A percentile compares a stretch with the other conserved stretches of the same genome.
Conservation (phyloP, 2,329 filamentous ascomycete genomes). For the Fusarium tjaetaba region DNA sequence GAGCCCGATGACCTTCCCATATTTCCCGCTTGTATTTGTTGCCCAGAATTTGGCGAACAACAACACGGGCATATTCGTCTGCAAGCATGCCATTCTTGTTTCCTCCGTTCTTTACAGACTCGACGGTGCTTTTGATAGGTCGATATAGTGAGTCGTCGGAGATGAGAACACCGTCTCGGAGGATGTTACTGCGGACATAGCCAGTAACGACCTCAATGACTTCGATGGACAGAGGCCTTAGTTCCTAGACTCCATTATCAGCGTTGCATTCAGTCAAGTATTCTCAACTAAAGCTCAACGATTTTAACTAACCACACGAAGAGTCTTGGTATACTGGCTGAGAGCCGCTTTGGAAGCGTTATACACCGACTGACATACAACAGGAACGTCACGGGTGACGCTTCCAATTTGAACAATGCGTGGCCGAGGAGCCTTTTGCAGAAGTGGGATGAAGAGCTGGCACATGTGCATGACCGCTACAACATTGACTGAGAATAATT, state of each 20-base stretch:
- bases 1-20: neutral
- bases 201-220: neutral
- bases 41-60: neutral
- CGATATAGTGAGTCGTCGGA: neutral
- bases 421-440: neutral
- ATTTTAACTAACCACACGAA: neutral
- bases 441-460: neutral
- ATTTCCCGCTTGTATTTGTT: neutral
- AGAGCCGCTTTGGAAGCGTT: neutral
- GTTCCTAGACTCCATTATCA: neutral
- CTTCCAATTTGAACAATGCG: neutral
- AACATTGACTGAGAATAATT: neutral
- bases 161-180: neutral
- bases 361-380: neutral
- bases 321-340: neutral
- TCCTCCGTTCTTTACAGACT: neutral
- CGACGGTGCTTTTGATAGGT: neutral
- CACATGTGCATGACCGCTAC: neutral
- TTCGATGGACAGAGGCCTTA: fast-evolving
- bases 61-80: neutral
- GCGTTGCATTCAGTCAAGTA: neutral
- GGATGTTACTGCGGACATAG: neutral
- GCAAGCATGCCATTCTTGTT: neutral
- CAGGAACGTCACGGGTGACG: neutral
- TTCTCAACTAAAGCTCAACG: neutral